phyloP scores from a whole-genome alignment of 2,329 filamentous ascomycete species.

The Sporothrix brunneoviolacea region DNA sequence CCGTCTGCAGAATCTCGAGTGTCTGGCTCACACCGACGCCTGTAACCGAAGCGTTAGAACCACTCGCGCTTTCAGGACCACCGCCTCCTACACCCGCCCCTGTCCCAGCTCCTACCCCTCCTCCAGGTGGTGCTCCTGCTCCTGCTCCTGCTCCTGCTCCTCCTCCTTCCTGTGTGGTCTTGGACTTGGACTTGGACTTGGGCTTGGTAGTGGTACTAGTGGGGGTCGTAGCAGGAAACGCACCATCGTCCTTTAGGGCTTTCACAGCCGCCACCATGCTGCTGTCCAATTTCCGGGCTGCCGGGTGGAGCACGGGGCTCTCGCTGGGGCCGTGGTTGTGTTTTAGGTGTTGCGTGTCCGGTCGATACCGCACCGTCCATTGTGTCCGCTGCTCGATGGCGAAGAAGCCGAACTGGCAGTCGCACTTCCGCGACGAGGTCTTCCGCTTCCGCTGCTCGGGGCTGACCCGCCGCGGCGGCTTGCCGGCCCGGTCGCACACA shows the following conservation, averaged over 20 bases:
- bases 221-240: conserved; percentile 22
- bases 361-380: conserved; percentile 60
- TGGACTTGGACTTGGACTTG: conserved; percentile 11
- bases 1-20: conserved; percentile 57
- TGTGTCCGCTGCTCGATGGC: conserved; percentile 61
- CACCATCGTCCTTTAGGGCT: conserved; percentile 59
- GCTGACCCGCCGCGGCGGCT: conserved; percentile 54
- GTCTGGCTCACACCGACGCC: conserved; percentile 60
- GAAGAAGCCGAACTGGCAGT: conserved; percentile 64
- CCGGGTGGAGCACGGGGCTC: conserved; percentile 59
- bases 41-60: conserved; percentile 26
- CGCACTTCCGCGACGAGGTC: conserved; percentile 62
- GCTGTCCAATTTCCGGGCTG: conserved; percentile 58
- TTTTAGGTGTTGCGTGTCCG: conserved; percentile 48
- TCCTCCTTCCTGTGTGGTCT: conserved; percentile 5
- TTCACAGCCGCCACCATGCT: conserved; percentile 64
- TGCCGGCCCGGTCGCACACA: conserved; percentile 59
- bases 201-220: conserved; percentile 6
- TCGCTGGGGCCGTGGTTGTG: conserved; percentile 63
- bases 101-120: background rate
- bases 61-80: conserved; percentile 7
- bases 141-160: conserved; percentile 2
- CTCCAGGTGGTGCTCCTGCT: background rate
- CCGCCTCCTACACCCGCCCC: background rate
- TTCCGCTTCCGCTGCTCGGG: conserved; percentile 59